Base-by-base conservation (phyloP, 495 filamentous ascomycete species). In the Penicillium bialowiezense region DNA sequence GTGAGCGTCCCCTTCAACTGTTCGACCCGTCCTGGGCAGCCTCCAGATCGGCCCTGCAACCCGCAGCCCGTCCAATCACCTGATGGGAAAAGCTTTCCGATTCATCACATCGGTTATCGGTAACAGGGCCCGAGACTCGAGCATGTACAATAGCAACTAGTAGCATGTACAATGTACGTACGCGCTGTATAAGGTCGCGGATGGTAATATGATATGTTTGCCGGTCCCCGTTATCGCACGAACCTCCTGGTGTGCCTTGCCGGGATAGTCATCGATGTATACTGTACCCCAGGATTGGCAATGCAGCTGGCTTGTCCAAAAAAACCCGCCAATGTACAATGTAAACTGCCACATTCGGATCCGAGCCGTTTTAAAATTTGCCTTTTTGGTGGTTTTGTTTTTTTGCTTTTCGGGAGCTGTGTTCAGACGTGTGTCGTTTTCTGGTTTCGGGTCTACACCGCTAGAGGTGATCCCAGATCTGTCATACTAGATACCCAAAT, bases 221-320 rank as follows among this genome's bases (percentile, higher is more conserved):
- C n/a, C 12, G 15, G 14, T 14, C 26, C 29, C 35, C 36, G 28
- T 48, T 21, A 18, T 24, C 23, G 23, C 21, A 15, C 39, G 39
- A 24, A 20, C 17, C 23, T 29, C 15, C 34, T 19, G 10, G 17
- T 24, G 37, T 50, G 47, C 47, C 36, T 39, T 28, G 37, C 45
- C 26, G 28, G 17, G 17, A 15, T 28, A 31, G 4, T 19, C 3
- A 15, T 19, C 32, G 44, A 46, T 37, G 23, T 26, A 3, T 28
- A 44, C 34, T 50, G 47, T 42, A 50, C 47, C 47, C 47, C 47
- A 50, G 47, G 47, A 42, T 50, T 50, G 31, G 29, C 47, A 50
- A 50, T 50, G 47, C 47, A 35, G 47, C 47, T 42, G 24, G 37
- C 26, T 44, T 17, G 14, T 42, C 41, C 17, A 44, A 44, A 33